Base-by-base conservation (phyloP, 2,329 filamentous ascomycete genomes). In the Venturia nashicola region DNA sequence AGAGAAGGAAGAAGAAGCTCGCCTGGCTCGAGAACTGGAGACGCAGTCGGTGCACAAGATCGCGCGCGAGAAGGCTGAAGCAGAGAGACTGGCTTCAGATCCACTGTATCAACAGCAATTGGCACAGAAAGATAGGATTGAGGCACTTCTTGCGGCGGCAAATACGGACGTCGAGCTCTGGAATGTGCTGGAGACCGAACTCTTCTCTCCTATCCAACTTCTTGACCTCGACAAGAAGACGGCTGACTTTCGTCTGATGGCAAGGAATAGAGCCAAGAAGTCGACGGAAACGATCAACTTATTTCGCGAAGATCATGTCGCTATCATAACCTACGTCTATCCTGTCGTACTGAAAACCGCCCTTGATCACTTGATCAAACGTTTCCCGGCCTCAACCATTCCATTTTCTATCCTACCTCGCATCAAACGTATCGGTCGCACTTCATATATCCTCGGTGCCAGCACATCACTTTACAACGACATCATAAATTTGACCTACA, bases 361-460 rank as follows among this genome's bases (percentile, higher is more conserved):
- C 0, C 77, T 88, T 18, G 75, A 77, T 0, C 77, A 83, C 1
- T 76, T 90, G 3, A 81, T 85, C 68, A 76, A 75, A 2, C 76
- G 78, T 1, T 91, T 89, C 11, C 79, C 77, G 12, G 76, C 83
- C 0, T 91, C 88, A 0, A 77, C 80, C 0, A 77, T 88, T 0
- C 78, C 80, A 0, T 79, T 88, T 55, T 79, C 80, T 55, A 74
- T 91, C 34, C 77, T 92, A 0, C 87, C 88, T 0, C 81, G 82
- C 8, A 77, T 91, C 68, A 89, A 88, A 70, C 78, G 81, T 55
- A 78, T 90, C 0, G 88, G 89, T 1, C 80, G 88, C 1, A 82
- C 83, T 0, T 87, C 87, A 0, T 90, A 87, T 70, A 85, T 90
- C 7, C 80, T 93, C 0, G 89, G 88, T 59, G 86, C 84, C 6